These are phyloP conservation scores for Chenopodium suecicum DNA, from an alignment of 148 eudicot genomes.

Conservation along the genomic window DNA sequence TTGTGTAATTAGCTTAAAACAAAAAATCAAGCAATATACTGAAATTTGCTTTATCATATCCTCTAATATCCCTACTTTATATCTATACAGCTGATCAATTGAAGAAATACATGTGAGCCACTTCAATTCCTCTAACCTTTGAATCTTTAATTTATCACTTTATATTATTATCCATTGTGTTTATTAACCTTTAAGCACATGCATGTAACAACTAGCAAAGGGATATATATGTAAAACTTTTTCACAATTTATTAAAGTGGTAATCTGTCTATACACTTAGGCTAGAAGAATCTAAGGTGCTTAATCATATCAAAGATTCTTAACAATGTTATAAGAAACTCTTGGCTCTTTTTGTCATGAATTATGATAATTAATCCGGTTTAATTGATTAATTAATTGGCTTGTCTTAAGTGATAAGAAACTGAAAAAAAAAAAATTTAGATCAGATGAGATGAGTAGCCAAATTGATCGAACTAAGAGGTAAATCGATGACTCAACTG, in stretches of 20 bases:
- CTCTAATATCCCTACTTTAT: neutral
- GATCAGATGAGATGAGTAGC: too few species aligned
- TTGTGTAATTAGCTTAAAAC: neutral
- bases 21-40: neutral
- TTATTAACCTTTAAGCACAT: neutral
- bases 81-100: conserved; percentile 16
- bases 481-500: too few species aligned
- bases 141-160: neutral
- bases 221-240: neutral
- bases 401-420: too few species aligned
- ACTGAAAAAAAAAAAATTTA: too few species aligned
- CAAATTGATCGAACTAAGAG: too few species aligned
- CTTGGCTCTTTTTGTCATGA: neutral
- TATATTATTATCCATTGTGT: neutral
- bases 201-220: neutral
- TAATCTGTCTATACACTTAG: neutral
- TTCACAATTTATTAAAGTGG: neutral
- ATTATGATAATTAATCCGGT: too few species aligned
- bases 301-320: neutral
- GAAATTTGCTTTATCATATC: neutral
- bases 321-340: too few species aligned
- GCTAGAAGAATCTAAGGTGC: neutral
- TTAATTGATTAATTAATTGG: too few species aligned
- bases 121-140: neutral
- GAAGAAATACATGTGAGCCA: neutral